Conservation (phyloP, 768 basidiomycete species). For the Psilocybe subaeruginosa region DNA sequence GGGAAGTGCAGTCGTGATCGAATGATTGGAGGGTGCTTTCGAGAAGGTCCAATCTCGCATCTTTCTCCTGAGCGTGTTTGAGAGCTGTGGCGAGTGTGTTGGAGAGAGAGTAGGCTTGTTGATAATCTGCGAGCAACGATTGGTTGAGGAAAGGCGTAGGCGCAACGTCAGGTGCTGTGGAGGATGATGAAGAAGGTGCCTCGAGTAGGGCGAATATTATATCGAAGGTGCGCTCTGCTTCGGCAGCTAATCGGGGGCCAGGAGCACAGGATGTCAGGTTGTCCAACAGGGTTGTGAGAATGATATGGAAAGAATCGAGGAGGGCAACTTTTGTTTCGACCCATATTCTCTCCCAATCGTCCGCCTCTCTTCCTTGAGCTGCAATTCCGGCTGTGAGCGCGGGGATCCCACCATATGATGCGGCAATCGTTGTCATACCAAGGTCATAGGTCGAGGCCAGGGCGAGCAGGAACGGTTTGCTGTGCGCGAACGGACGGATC, state of each 20-base stretch:
- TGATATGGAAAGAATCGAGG: constrained; percentile 68
- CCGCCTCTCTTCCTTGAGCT: constrained; percentile 34
- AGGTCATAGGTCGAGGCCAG: constrained; percentile 64
- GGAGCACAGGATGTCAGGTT: constrained; percentile 45
- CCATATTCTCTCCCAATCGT: constrained; percentile 76
- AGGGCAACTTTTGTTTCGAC: constrained; percentile 74
- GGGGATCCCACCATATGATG: constrained; percentile 61
- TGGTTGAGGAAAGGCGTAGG: constrained; percentile 66
- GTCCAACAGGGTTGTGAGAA: constrained; percentile 52
- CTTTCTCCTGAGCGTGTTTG: constrained; percentile 49
- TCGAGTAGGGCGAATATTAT: constrained; percentile 63
- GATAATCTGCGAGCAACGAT: constrained; percentile 72
- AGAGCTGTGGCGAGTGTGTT: constrained; percentile 49
- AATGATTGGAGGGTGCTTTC: constrained; percentile 52
- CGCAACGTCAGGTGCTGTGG: constrained; percentile 17
- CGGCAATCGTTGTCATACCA: constrained; percentile 56
- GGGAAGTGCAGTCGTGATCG: constrained; percentile 22
- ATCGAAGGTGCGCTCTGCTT: constrained; percentile 59
- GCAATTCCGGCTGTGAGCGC: constrained; percentile 29
- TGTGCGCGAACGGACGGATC: constrained; percentile 53
- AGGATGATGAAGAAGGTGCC: constrained; percentile 38
- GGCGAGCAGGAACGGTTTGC: constrained; percentile 53
- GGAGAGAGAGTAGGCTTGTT: constrained; percentile 64
- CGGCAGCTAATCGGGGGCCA: constrained; percentile 43
- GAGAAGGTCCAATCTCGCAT: constrained; percentile 59